Conservation (phyloP, 2,329 filamentous ascomycete genomes). For the Colletotrichum abscissum region DNA sequence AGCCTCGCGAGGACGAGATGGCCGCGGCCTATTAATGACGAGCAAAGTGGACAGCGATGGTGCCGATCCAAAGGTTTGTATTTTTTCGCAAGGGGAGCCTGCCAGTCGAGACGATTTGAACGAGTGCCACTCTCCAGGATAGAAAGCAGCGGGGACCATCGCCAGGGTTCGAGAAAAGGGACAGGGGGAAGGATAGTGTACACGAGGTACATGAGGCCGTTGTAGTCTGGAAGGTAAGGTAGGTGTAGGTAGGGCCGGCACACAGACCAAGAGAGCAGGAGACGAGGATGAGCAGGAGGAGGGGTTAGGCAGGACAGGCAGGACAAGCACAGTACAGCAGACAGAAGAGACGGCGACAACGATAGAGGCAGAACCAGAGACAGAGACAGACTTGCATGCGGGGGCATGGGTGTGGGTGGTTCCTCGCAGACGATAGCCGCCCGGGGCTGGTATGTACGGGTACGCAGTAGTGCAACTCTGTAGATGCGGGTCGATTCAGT, state of each 20-base stretch:
- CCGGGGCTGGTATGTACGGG: constrained; percentile 31
- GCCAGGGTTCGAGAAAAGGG: constrained; percentile 14
- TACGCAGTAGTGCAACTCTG: constrained; percentile 9
- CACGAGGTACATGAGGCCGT: constrained; percentile 26
- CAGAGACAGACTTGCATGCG: constrained; percentile 21
- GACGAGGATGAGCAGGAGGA: not conserved
- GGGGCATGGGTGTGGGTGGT: constrained; percentile 28
- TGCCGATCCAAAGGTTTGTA: constrained; percentile 32
- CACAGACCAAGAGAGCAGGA: constrained; percentile 11
- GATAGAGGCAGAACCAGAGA: too few relatives aligned
- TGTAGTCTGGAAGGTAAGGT: constrained; percentile 6
- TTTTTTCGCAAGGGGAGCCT: constrained; percentile 18
- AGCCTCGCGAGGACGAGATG: constrained; percentile 31
- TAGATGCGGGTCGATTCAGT: constrained; percentile 29
- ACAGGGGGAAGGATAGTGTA: constrained; percentile 22
- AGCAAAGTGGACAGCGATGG: constrained; percentile 29
- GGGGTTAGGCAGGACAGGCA: too few relatives aligned
- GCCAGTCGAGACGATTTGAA: constrained; percentile 12
- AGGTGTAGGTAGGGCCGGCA: not conserved
- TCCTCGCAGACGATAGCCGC: constrained; percentile 36
- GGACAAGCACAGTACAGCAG: too few relatives aligned
- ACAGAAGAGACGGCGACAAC: not conserved
- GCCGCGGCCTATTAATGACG: constrained; percentile 35
- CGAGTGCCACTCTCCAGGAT: constrained; percentile 26
- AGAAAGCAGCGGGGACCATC: constrained; percentile 24